A percentile compares a stretch with the other conserved stretches of the same genome.
Evolutionary conservation across 2,329 filamentous ascomycete species (phyloP).

Genomic region (Basipetospora chlamydospora): DNA sequence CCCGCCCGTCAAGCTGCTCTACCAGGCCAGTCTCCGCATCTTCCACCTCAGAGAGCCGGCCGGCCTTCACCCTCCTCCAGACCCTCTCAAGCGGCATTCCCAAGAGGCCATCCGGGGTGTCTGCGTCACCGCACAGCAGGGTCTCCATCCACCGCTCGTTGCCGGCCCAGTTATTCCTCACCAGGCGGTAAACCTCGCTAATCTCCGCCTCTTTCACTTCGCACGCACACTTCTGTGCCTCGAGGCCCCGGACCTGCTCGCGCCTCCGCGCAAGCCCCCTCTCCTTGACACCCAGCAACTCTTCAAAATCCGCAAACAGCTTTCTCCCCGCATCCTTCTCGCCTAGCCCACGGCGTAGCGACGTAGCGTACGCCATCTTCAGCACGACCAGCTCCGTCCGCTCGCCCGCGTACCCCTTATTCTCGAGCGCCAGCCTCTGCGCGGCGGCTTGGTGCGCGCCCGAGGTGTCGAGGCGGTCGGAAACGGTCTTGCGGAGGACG

Average conservation of each 20-base stretch:
- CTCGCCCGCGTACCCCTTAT: slow-evolving; percentile 39
- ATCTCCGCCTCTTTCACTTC: slow-evolving; percentile 27
- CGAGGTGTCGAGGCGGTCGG: slow-evolving; percentile 23
- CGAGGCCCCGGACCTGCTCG: slow-evolving; percentile 25
- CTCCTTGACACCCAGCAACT: slow-evolving; percentile 50
- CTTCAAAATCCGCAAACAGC: slow-evolving; percentile 48
- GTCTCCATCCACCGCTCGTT: slow-evolving; percentile 59
- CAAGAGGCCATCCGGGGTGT: slow-evolving; percentile 46
- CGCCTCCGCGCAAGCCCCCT: slow-evolving; percentile 38
- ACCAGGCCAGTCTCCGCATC: slow-evolving; percentile 39
- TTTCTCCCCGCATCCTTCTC: slow-evolving; percentile 44
- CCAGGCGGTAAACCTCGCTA: slow-evolving; percentile 39
- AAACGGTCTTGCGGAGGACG: slow-evolving; percentile 57
- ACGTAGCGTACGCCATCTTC: slow-evolving; percentile 57
- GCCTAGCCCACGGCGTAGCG: slow-evolving; percentile 43
- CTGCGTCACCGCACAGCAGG: slow-evolving; percentile 52
- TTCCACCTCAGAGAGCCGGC: slow-evolving; percentile 41
- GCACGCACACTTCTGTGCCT: slow-evolving; percentile 13
- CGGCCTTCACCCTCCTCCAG: slow-evolving; percentile 52
- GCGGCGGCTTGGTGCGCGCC: slow-evolving; percentile 31
- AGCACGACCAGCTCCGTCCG: slow-evolving; percentile 47
- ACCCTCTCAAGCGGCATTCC: slow-evolving; percentile 53
- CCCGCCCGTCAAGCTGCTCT: slow-evolving; percentile 55
- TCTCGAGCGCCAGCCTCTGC: slow-evolving; percentile 41
- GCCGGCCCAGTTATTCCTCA: slow-evolving; percentile 67